Base-by-base conservation (phyloP, 2,329 filamentous ascomycete genomes). In the Exophiala xenobiotica region DNA sequence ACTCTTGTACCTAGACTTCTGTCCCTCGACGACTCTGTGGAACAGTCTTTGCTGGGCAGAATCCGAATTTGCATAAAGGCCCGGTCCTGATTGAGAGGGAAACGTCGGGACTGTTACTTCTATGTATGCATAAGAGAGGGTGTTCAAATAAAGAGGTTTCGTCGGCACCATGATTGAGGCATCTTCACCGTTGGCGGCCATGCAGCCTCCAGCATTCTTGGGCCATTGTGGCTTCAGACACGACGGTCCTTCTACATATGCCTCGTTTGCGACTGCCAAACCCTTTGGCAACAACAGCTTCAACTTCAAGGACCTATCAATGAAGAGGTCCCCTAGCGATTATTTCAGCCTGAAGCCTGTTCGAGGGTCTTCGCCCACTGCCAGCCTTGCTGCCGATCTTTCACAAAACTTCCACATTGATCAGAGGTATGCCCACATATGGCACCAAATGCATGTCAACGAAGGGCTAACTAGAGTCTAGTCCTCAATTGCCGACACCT, bases 401-500 rank as follows among this genome's bases (percentile, higher is more conserved):
- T 96, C 91, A 52, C 90, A 96, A 68, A 99, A 97, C 76, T 95
- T 97, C 69, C 88, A 92, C 68, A 88, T 97, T 68, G 91, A 96
- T 71, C 90, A 87, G 66, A 96, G 91, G 92, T 96, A 77, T 62
- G 56, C 57, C 57, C 47, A 61, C 19, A 16, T 27, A 43, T 29
- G 51, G 54, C 18, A 11, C 6, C n/a, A 4, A 11, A 11, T 7
- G 31, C 64, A 64, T 66, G 61, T 29, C 8, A 38, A 20, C 61
- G 62, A 63, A 61, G 58, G 56, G 57, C 51, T 63, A 50, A 58
- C 31, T 6, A 33, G 64, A 55, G 63, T 68, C 61, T 70, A 95
- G 90, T 70, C 90, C 90, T 26, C 85, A 88, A 69, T 79, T 91
- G 61, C 86, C 86, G 9, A 95, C 90, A 6, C 90, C 90, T 51